Evolutionary conservation across 2,329 filamentous ascomycete genomes (phyloP), one percentile per base, ranked within the genome.

Genomic region (Pseudohalonectria lignicola): DNA sequence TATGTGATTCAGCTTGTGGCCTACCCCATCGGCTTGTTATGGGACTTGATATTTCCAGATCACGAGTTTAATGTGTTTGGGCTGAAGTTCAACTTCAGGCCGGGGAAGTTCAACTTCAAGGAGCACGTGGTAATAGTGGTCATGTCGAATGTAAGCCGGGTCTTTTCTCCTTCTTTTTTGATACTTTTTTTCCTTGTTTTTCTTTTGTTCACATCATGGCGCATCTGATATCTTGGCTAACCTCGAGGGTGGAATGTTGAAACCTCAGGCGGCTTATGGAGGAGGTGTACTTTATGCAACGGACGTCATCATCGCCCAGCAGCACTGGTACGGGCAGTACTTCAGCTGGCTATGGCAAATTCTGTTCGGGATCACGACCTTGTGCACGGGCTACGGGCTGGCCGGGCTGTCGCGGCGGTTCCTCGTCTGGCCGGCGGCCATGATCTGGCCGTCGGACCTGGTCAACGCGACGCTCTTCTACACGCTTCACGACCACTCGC

Each of bases 401-500:
- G 77, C 77, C 7, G 76, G 76, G 3, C 52, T 80, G 40, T 62
- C 66, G 20, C 63, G 74, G 17, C 66, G 72, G 26, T 80, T 76
- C 55, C 64, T 81, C 20, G 66, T 76, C 19, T 71, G 63, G 55
- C 76, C 74, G 2, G 73, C 76, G 3, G 67, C 73, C 37, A 79
- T 79, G 74, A 71, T 80, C 37, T 80, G 76, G 75, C 76, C 76
- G 1, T 63, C 67, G 17, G 67, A 71, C 20, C 59, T 77, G 25
- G 71, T 79, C 49, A 81, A 76, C 49, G 66, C 70, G 30, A 66
- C 75, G 2, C 64, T 82, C 25, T 78, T 81, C 53, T 70, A 76
- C 49, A 71, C 76, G 3, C 63, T 84, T 30, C 78, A 84, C 52
- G 76, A 82, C 46, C 69, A 71, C 46, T 23, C 18, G 10, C 4